phyloP scores from a whole-genome alignment of 306 rosid genomes.

The Acacia acuminata region DNA sequence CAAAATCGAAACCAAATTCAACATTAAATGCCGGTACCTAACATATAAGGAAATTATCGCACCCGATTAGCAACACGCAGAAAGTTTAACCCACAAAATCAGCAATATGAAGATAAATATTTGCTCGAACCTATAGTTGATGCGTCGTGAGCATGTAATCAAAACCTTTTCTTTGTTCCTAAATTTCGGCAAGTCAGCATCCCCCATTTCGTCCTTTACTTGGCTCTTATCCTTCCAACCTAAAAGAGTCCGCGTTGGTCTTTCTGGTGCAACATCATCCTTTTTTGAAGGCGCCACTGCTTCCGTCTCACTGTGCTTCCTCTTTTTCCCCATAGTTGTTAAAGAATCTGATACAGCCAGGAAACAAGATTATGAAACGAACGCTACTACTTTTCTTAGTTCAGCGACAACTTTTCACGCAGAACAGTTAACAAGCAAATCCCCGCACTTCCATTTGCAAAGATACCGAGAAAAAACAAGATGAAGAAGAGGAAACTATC shows the following conservation, averaged over 20 bases:
- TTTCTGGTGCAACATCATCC: slow-evolving; percentile 68
- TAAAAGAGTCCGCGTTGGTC: slow-evolving; percentile 72
- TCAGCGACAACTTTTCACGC: not conserved
- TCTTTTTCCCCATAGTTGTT: slow-evolving; percentile 73
- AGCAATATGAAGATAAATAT: not conserved
- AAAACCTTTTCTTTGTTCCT: slow-evolving; percentile 94
- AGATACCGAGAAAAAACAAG: not conserved
- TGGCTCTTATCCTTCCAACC: slow-evolving; percentile 78
- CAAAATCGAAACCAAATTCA: slow-evolving; percentile 83
- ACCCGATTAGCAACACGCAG: not conserved
- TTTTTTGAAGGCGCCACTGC: slow-evolving; percentile 39
- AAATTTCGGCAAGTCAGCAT: slow-evolving; percentile 41
- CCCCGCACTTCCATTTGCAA: not conserved
- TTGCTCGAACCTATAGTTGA: slow-evolving; percentile 60
- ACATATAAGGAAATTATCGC: not conserved
- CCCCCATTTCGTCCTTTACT: slow-evolving; percentile 21
- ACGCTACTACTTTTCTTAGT: not conserved
- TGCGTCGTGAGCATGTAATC: slow-evolving; percentile 93
- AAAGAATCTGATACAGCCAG: slow-evolving; percentile 23
- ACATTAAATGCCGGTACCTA: slow-evolving; percentile 96
- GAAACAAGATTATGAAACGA: not conserved
- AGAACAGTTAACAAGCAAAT: not conserved
- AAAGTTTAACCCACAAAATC: not conserved
- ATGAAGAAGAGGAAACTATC: not conserved
- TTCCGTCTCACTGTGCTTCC: slow-evolving; percentile 67